Evolutionary conservation across 2,329 filamentous ascomycete genomes (phyloP), one percentile per base, ranked within the genome.

Genomic region (Lachnellula arida): DNA sequence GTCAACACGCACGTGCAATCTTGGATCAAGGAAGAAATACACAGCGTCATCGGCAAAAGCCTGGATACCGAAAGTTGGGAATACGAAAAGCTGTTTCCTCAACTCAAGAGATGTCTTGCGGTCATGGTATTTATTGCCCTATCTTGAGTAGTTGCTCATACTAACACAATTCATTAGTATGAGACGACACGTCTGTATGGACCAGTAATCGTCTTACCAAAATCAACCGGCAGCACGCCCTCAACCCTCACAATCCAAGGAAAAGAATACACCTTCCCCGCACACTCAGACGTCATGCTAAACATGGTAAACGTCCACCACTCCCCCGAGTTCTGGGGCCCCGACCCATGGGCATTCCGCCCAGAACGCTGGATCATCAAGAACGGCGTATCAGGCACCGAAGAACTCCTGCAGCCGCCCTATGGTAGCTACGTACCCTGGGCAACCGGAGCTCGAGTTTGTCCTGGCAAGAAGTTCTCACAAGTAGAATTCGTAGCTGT

Each of bases 31-130:
- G 59, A 63, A 44, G 63, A 68, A 19, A 50, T 68, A 1, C 48
- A 60, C 15, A 15, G 22, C 11, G 57, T 68, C 4, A 54, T 59
- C 68, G 72, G 46, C 49, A 60, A 32, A 5, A 47, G 63, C 25
- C 54, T 61, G 12, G 49, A 62, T 4, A 15, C 51, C 0, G 51
- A 68, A 1, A 60, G 67, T 3, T 72, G 71, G 67, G 65, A 73
- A 12, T 77, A 74, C 51, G 46, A 60, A 2, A 57, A 64, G 2
- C 53, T 71, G 8, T 78, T 74, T 53, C 74, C 75, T 0, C 72
- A 68, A 17, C 63, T 79, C 0, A 71, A 71, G 44, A 67, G 75
- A n/a, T 75, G 73, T 43, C 53, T 74, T 3, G 68, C 74, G 1
- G 60, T 74, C 2, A 61, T 78, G 68, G 66, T 66, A 54, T 43